These are phyloP conservation scores for Chrysanthemum seticuspe DNA, from an alignment of 129 eudicot genomes.

Conservation along the genomic window DNA sequence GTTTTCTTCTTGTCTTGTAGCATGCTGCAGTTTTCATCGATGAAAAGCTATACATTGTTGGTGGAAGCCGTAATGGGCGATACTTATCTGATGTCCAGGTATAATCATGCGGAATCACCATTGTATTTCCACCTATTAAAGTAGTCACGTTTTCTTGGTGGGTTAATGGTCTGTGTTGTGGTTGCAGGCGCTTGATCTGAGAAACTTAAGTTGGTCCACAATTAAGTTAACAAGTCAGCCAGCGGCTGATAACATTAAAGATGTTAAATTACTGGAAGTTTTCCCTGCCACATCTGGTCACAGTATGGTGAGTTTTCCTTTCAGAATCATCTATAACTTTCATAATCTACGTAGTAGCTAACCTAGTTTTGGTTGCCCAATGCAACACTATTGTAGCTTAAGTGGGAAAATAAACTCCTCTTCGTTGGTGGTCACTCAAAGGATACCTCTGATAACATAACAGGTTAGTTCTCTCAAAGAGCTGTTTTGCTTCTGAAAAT, in stretches of 20 bases:
- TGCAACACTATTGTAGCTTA: slow-evolving; percentile 49
- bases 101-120: slow-evolving; percentile 15
- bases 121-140: slow-evolving; percentile 8
- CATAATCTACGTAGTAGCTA: not conserved
- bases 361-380: slow-evolving; percentile 7
- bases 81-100: slow-evolving; percentile 88
- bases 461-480: slow-evolving; percentile 51
- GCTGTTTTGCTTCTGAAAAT: slow-evolving; percentile 16
- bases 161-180: not conserved
- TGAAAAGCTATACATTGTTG: slow-evolving; percentile 65
- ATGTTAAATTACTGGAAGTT: slow-evolving; percentile 31
- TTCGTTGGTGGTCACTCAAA: slow-evolving; percentile 73
- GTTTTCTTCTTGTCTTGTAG: slow-evolving; percentile 32
- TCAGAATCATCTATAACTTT: not conserved
- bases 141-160: slow-evolving; percentile 6
- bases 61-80: slow-evolving; percentile 98
- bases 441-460: slow-evolving; percentile 46
- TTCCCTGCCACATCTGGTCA: slow-evolving; percentile 83
- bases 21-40: slow-evolving; percentile 72
- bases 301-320: slow-evolving; percentile 57
- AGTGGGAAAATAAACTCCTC: slow-evolving; percentile 67
- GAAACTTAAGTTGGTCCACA: slow-evolving; percentile 71
- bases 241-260: slow-evolving; percentile 28
- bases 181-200: slow-evolving; percentile 79
- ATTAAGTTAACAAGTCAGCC: slow-evolving; percentile 45